Conservation (phyloP, 192 early-diverging fungal species). For the Physocladia obscura region DNA sequence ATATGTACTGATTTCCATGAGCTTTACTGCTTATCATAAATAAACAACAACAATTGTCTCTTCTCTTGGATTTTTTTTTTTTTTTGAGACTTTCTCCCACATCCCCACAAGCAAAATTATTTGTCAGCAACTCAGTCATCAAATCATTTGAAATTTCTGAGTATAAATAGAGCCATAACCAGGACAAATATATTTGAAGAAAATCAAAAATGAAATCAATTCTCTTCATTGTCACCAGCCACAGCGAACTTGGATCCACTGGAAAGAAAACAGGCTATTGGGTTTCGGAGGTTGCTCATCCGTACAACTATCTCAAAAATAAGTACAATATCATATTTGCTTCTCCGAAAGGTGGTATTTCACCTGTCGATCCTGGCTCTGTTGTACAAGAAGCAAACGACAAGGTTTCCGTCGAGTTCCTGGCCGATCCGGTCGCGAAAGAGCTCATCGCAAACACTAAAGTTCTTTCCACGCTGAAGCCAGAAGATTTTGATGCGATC, state of each 20-base stretch:
- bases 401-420: slow-evolving; percentile 32
- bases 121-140: no score
- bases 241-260: slow-evolving; percentile 36
- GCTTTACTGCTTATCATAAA: no score
- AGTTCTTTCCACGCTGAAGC: slow-evolving; percentile 34
- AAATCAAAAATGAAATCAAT: slow-evolving; percentile 28
- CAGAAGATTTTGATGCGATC: slow-evolving; percentile 44
- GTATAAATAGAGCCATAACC: no score
- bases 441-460: slow-evolving; percentile 45
- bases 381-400: slow-evolving; percentile 50
- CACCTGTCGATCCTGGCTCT: slow-evolving; percentile 52
- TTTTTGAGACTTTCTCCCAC: no score
- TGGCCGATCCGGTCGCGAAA: slow-evolving; percentile 36
- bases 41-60: no score
- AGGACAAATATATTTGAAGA: no score
- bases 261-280: slow-evolving; percentile 29
- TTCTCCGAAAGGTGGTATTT: slow-evolving; percentile 53
- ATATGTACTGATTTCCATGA: no score
- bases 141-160: no score
- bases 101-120: no score
- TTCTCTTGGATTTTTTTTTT: no score
- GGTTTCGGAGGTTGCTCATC: slow-evolving; percentile 56
- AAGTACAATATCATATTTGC: slow-evolving; percentile 55
- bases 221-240: slow-evolving; percentile 39
- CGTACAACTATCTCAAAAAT: slow-evolving; percentile 41